phyloP scores from a whole-genome alignment of 2,329 filamentous ascomycete genomes.

The Xylaria sp. region DNA sequence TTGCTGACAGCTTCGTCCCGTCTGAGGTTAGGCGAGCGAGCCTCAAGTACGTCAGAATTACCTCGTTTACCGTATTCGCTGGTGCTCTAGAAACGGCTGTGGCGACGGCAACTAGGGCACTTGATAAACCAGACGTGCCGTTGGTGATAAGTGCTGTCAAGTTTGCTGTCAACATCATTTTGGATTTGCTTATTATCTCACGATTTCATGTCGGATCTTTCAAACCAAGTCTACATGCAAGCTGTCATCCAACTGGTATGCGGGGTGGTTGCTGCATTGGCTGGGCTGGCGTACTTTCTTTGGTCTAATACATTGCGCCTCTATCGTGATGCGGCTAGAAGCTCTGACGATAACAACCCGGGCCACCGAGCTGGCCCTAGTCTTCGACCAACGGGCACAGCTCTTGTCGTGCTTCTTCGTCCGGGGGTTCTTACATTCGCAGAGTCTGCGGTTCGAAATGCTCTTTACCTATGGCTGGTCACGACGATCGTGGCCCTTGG shows the following conservation, averaged over 20 bases:
- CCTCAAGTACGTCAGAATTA: conserved; percentile 68
- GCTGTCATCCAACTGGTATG: conserved; percentile 68
- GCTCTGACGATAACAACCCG: background rate
- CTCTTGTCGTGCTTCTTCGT: conserved; percentile 56
- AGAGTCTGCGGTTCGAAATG: conserved; percentile 71
- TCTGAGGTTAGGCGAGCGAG: conserved; percentile 60
- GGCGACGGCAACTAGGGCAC: conserved; percentile 63
- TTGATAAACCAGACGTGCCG: conserved; percentile 73
- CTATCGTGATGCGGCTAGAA: conserved; percentile 18
- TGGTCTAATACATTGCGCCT: conserved; percentile 44
- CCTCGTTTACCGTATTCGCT: conserved; percentile 65
- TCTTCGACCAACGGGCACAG: conserved; percentile 46
- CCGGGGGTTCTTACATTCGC: conserved; percentile 65
- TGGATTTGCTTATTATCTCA: conserved; percentile 71
- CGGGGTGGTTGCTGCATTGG: conserved; percentile 59
- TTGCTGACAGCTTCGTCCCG: conserved; percentile 69
- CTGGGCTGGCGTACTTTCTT: conserved; percentile 66
- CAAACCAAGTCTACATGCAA: conserved; percentile 67
- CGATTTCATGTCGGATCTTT: conserved; percentile 63
- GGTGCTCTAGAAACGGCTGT: conserved; percentile 69
- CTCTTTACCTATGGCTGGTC: conserved; percentile 74
- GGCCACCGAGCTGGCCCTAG: conserved; percentile 18
- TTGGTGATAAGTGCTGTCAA: conserved; percentile 68
- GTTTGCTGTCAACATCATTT: conserved; percentile 68
- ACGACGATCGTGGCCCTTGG: conserved; percentile 68